A percentile compares a stretch with the other conserved stretches of the same genome.
Evolutionary conservation across 306 rosid genomes (phyloP).

Genomic region (Vigna reflexopilosa): DNA sequence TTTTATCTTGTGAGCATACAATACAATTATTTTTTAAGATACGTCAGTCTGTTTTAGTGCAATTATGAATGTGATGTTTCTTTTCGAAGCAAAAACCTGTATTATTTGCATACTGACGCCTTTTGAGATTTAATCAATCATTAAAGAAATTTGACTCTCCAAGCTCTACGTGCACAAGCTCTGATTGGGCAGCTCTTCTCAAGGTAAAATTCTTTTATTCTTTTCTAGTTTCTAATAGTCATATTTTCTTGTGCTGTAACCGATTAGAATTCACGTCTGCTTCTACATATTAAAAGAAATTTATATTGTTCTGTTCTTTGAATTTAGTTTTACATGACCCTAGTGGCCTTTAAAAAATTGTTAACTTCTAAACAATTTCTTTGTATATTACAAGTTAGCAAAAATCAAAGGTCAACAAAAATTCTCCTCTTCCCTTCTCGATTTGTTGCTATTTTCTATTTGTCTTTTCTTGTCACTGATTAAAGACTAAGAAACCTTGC

Average conservation of each 20-base stretch:
- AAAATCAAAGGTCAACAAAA: conserved; percentile 24
- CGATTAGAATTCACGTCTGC: conserved; percentile 20
- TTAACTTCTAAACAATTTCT: not conserved
- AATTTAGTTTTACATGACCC: conserved; percentile 32
- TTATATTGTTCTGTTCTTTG: conserved; percentile 24
- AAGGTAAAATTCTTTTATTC: conserved; percentile 58
- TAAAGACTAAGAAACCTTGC: conserved; percentile 3
- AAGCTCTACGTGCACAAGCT: conserved; percentile 76
- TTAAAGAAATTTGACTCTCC: conserved; percentile 93
- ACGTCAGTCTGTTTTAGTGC: conserved; percentile 33
- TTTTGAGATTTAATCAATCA: conserved; percentile 22
- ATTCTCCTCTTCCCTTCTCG: conserved; percentile 4
- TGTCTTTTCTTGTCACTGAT: conserved; percentile 32
- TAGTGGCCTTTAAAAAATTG: conserved; percentile 19
- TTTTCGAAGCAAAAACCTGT: conserved; percentile 28
- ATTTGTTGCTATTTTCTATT: not conserved
- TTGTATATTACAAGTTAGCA: conserved; percentile 15
- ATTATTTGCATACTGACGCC: conserved; percentile 37
- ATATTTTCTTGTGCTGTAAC: conserved; percentile 14
- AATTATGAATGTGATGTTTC: conserved; percentile 39
- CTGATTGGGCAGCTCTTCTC: conserved; percentile 89
- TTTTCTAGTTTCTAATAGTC: conserved; percentile 31
- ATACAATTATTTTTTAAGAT: conserved; percentile 26
- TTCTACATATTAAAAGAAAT: conserved; percentile 21
- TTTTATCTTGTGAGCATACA: conserved; percentile 1